A percentile compares a stretch with the other conserved stretches of the same genome.
Evolutionary conservation across 192 early-diverging fungal genomes (phyloP).

Genomic region (Jimgerdemannia lactiflua): DNA sequence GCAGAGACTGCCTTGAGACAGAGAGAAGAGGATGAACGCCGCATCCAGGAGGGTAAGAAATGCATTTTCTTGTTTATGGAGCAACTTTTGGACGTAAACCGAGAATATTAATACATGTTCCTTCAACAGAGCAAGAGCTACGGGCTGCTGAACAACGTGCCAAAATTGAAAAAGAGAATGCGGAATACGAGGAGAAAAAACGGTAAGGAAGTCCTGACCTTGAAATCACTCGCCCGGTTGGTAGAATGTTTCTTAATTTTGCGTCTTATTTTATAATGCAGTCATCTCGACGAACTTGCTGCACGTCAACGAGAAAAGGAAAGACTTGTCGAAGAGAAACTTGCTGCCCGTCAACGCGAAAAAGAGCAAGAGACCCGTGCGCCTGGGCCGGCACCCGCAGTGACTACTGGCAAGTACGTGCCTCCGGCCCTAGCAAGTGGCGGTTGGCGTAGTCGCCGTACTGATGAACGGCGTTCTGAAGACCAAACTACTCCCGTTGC

Average conservation of each 20-base stretch:
- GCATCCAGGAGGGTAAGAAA: conserved; percentile 17
- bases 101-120: background rate
- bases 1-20: conserved; percentile 23
- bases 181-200: conserved; percentile 28
- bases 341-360: conserved; percentile 4
- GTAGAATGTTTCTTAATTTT: no score
- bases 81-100: background rate
- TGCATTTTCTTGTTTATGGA: background rate
- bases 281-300: conserved; percentile 46
- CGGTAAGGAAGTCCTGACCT: background rate
- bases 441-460: conserved; percentile 2
- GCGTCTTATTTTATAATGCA: background rate
- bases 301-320: conserved; percentile 45
- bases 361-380: background rate
- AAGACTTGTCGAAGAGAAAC: conserved; percentile 42
- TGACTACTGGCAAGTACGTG: background rate
- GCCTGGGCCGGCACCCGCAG: background rate
- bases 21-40: conserved; percentile 35
- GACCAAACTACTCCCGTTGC: background rate
- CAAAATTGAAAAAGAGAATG: conserved; percentile 40
- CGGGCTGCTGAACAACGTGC: conserved; percentile 43
- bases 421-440: background rate
- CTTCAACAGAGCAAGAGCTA: conserved; percentile 31
- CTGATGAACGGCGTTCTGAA: conserved; percentile 12
- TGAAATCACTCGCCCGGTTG: background rate